These are phyloP conservation scores for Pelargonium myrrhifolium DNA, from an alignment of 441 rosid species.

Conservation along the genomic window DNA sequence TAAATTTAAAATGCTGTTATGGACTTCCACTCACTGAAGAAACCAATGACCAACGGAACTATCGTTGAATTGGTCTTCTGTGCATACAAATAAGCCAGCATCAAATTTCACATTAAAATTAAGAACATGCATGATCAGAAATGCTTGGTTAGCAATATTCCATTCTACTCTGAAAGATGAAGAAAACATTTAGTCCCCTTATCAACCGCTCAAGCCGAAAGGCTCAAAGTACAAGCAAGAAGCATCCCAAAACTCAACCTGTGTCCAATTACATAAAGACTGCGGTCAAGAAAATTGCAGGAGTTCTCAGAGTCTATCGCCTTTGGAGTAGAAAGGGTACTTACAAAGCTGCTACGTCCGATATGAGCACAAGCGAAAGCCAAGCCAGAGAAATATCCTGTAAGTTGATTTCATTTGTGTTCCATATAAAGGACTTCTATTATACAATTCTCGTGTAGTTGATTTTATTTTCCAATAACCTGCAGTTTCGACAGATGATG, in stretches of 20 bases:
- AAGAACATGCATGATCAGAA: constrained; percentile 11
- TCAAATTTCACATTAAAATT: background rate
- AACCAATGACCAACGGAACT: background rate
- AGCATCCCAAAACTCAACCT: constrained; percentile 18
- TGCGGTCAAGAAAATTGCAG: constrained; percentile 42
- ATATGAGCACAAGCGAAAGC: constrained; percentile 11
- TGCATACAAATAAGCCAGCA: background rate
- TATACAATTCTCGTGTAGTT: background rate
- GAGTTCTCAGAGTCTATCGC: constrained; percentile 30
- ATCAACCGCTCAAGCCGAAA: constrained; percentile 18
- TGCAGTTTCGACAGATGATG: constrained; percentile 56
- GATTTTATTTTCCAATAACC: constrained; percentile 3
- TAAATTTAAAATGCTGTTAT: background rate
- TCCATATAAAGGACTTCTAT: background rate
- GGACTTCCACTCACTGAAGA: background rate
- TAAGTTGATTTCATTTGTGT: constrained; percentile 31
- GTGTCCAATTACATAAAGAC: constrained; percentile 25
- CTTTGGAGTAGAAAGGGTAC: constrained; percentile 22
- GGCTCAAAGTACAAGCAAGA: constrained; percentile 1
- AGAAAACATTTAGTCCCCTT: constrained; percentile 31
- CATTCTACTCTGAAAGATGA: constrained; percentile 29
- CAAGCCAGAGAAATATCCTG: constrained; percentile 35
- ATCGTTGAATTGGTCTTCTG: constrained; percentile 16
- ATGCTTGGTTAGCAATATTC: background rate
- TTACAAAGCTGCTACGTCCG: constrained; percentile 15